These are phyloP conservation scores for Candida hungchunana DNA, from an alignment of 805 yeast species.

Conservation along the genomic window DNA sequence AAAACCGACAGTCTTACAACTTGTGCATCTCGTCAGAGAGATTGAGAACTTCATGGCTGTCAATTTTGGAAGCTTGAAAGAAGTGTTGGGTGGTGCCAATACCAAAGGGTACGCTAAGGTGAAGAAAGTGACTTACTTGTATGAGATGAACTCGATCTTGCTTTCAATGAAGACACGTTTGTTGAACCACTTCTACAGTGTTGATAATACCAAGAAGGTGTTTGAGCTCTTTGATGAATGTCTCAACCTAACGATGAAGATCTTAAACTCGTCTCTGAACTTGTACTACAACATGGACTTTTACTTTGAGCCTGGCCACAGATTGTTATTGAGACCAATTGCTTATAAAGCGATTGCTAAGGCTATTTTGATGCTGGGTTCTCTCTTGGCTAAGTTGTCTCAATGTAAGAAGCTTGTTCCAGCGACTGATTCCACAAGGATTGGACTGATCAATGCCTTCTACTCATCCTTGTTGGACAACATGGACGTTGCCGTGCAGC, in stretches of 20 bases:
- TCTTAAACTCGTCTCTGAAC: slow-evolving; percentile 31
- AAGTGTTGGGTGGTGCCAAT: slow-evolving; percentile 11
- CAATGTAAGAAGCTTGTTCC: slow-evolving; percentile 19
- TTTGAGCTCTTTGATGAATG: slow-evolving; percentile 33
- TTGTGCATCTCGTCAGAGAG: slow-evolving; percentile 29
- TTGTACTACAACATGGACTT: slow-evolving; percentile 29
- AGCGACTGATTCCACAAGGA: slow-evolving; percentile 6
- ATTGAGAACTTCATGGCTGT: slow-evolving; percentile 32
- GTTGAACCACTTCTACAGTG: slow-evolving; percentile 36
- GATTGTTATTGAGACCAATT: slow-evolving; percentile 38
- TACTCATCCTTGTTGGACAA: slow-evolving; percentile 5
- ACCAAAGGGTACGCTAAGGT: slow-evolving; percentile 17
- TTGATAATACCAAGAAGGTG: slow-evolving; percentile 27
- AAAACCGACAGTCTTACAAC: slow-evolving; percentile 31
- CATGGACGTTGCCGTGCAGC: slow-evolving; percentile 14
- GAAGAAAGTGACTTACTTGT: slow-evolving; percentile 22
- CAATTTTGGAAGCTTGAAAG: slow-evolving; percentile 27
- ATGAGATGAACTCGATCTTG: slow-evolving; percentile 29
- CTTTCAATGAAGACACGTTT: slow-evolving; percentile 35
- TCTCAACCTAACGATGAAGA: slow-evolving; percentile 27
- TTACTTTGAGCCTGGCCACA: slow-evolving; percentile 36
- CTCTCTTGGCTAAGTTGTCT: slow-evolving; percentile 11
- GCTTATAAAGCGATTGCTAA: slow-evolving; percentile 13
- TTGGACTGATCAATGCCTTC: slow-evolving; percentile 13
- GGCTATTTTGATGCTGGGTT: slow-evolving; percentile 12